Base-by-base conservation (phyloP, 768 basidiomycete species). In the Scleroderma bovista region DNA sequence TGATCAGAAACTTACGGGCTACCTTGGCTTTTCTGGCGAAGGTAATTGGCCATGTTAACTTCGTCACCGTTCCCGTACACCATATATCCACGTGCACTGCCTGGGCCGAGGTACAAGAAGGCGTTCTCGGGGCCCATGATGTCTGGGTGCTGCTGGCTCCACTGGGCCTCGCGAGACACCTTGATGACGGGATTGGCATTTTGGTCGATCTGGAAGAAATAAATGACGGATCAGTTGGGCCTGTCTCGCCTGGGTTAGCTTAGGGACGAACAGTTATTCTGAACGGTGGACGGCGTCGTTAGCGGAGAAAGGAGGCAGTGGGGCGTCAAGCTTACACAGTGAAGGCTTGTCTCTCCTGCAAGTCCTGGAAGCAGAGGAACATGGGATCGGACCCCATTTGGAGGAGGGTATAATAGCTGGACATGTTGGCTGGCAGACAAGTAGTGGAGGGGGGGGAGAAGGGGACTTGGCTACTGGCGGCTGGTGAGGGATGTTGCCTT, bases 61-160 rank as follows among this genome's bases (percentile, higher is more conserved):
- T 74, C 74, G 19, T 72, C 69, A 53, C 78, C 80, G 50, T 83
- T 85, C 3, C 88, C 87, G 50, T 88, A 88, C 38, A 78, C 75
- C 46, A 88, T 67, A 57, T 80, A 80, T 3, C 88, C 88, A 4
- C 78, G 75, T 3, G 72, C 57, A 47, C 72, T 75, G 37, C 72
- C 71, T 6, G 88, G 86, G 1, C 88, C 88, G 51, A 90, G 80
- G 60, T 87, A 89, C 53, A 88, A 77, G 61, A 76, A 87, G 6
- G 88, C 80, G 36, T 78, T 84, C 51, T 75, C 78, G n/a, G 88
- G 88, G n/a, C 88, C 88, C 81, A 88, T 83, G 54, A 88, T 81
- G 42, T 71, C 75, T 20, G 80, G 78, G 60, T 87, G 81, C 48
- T 80, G 81, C 57, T 80, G 75, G 20, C 79, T 72, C 87, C 88